These are phyloP conservation scores for Kappamyces sp. DNA, from an alignment of 192 early-diverging fungal genomes.

Conservation along the genomic window DNA sequence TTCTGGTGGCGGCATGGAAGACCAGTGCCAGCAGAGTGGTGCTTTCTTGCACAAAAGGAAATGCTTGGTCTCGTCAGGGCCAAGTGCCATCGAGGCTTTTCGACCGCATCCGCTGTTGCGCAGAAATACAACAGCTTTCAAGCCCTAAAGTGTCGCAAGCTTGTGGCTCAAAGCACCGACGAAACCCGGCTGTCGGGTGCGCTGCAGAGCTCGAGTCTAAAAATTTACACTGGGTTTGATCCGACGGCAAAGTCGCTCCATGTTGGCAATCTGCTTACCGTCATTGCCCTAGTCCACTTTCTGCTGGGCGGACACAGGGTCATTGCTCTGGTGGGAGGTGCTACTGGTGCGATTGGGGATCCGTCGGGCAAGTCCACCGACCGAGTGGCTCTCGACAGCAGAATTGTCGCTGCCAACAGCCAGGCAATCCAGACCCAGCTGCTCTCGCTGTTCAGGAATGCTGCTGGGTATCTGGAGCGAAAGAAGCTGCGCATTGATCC, in stretches of 20 bases:
- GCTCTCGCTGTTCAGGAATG: conserved; percentile 56
- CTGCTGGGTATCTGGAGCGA: conserved; percentile 13
- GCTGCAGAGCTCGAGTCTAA: neutral
- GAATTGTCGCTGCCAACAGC: conserved; percentile 56
- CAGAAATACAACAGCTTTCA: too few relatives aligned
- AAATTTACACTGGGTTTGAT: conserved; percentile 86
- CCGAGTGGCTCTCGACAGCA: conserved; percentile 57
- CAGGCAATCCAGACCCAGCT: conserved; percentile 67
- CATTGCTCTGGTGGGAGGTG: conserved; percentile 85
- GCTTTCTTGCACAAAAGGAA: too few relatives aligned
- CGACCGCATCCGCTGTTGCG: too few relatives aligned
- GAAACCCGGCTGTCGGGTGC: too few relatives aligned
- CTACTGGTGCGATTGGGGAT: conserved; percentile 90
- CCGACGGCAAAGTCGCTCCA: conserved; percentile 89
- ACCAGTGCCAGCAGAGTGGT: too few relatives aligned
- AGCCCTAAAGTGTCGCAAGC: too few relatives aligned
- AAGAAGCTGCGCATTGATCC: neutral
- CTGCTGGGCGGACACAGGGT: conserved; percentile 72
- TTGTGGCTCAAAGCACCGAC: too few relatives aligned
- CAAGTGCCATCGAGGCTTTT: too few relatives aligned
- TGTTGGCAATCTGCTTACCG: conserved; percentile 80
- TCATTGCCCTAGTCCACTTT: conserved; percentile 84
- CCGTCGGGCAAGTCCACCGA: conserved; percentile 83
- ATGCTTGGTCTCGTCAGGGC: too few relatives aligned
- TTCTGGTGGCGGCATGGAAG: too few relatives aligned